Percentiles rank a stretch among this genome's conserved stretches.
Evolutionary conservation across 441 rosid species (phyloP).

Genomic region (Metrosideros polymorpha): DNA sequence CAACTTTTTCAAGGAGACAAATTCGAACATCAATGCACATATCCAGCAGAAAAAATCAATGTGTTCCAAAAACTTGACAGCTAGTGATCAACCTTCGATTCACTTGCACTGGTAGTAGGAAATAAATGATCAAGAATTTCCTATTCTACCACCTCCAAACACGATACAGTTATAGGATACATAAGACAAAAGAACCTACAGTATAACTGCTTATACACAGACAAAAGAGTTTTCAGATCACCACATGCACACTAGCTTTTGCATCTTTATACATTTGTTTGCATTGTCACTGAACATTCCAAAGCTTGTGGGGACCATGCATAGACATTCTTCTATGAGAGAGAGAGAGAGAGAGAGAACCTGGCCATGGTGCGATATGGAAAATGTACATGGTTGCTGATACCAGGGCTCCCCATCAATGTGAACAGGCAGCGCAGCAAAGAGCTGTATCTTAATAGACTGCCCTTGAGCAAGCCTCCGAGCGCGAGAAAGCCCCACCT

Average conservation of each 20-base stretch:
- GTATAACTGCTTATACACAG: background rate
- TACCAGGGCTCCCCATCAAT: conserved; percentile 98
- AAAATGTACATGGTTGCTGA: conserved; percentile 75
- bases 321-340: background rate
- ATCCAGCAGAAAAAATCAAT: background rate
- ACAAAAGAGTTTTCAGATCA: background rate
- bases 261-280: background rate
- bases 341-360: conserved; percentile 25
- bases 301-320: background rate
- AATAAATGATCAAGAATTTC: background rate
- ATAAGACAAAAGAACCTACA: background rate
- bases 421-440: conserved; percentile 80
- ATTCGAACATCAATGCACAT: background rate
- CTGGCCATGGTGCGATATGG: conserved; percentile 93
- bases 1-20: background rate
- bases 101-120: background rate
- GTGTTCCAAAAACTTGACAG: background rate
- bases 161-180: background rate
- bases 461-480: conserved; percentile 93
- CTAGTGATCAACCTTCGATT: background rate
- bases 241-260: background rate
- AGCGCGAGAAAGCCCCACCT: conserved; percentile 98
- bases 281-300: background rate
- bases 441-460: conserved; percentile 77
- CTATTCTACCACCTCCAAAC: background rate